Evolutionary conservation across 768 basidiomycete species (phyloP).

Genomic region (Collybia mongolica): DNA sequence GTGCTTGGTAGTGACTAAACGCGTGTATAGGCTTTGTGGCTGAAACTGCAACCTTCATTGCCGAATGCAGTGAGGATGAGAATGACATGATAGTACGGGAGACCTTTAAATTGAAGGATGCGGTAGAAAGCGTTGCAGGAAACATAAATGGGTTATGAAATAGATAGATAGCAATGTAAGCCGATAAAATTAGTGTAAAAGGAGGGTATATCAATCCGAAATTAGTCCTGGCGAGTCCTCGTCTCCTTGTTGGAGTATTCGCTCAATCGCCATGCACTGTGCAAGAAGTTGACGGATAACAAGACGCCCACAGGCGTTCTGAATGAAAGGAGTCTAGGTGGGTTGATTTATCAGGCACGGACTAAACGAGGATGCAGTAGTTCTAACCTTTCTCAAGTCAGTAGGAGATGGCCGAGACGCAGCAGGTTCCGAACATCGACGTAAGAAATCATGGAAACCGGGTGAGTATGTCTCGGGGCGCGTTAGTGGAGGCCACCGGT

Average conservation of each 20-base stretch:
- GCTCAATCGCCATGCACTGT: slow-evolving; percentile 69
- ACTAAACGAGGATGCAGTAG: background rate
- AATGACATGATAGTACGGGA: slow-evolving; percentile 78
- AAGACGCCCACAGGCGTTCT: slow-evolving; percentile 64
- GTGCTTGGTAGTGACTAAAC: slow-evolving; percentile 2
- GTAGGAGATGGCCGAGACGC: slow-evolving; percentile 51
- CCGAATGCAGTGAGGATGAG: slow-evolving; percentile 87
- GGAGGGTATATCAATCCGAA: slow-evolving; percentile 16
- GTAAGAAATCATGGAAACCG: slow-evolving; percentile 72
- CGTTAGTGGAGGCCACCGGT: slow-evolving; percentile 64
- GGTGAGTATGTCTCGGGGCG: slow-evolving; percentile 63
- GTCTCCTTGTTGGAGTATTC: slow-evolving; percentile 27
- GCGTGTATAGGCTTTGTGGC: slow-evolving; percentile 59
- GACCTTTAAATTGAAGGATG: slow-evolving; percentile 64
- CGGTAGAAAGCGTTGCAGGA: slow-evolving; percentile 71
- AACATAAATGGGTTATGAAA: slow-evolving; percentile 42
- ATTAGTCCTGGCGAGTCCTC: slow-evolving; percentile 16
- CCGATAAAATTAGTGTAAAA: slow-evolving; percentile 17
- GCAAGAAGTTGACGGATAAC: slow-evolving; percentile 67
- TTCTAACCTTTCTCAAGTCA: slow-evolving; percentile 58
- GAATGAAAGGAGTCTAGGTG: slow-evolving; percentile 58
- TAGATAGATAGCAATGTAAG: slow-evolving; percentile 19
- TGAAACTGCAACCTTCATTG: slow-evolving; percentile 85
- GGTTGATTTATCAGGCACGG: slow-evolving; percentile 3
- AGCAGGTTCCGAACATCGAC: slow-evolving; percentile 61